Conservation (phyloP, 352 stramenopile species). For the Globisporangium polare region DNA sequence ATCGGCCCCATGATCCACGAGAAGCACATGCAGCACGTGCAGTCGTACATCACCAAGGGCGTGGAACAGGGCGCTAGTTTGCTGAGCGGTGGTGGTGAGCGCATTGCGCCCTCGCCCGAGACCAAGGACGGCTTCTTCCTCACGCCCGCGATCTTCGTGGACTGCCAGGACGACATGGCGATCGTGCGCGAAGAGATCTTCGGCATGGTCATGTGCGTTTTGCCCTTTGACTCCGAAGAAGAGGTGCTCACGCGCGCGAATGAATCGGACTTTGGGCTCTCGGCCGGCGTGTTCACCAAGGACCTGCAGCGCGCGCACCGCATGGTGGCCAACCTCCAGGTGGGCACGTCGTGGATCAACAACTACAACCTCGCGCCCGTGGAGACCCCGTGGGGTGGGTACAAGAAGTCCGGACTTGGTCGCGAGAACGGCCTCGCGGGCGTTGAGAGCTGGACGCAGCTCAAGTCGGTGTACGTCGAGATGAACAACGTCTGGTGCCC, state of each 20-base stretch:
- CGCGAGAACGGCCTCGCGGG: constrained; percentile 89
- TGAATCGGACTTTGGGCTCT: constrained; percentile 74
- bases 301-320: constrained; percentile 76
- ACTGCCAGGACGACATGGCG: constrained; percentile 85
- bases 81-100: constrained; percentile 47
- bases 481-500: constrained; percentile 75
- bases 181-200: constrained; percentile 86
- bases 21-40: constrained; percentile 75
- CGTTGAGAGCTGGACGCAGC: constrained; percentile 87
- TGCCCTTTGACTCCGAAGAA: constrained; percentile 73
- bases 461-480: constrained; percentile 88
- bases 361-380: constrained; percentile 88
- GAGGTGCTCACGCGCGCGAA: constrained; percentile 81
- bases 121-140: constrained; percentile 85
- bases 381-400: constrained; percentile 88
- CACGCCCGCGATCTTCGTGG: constrained; percentile 87
- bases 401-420: constrained; percentile 90
- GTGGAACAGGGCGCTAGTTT: constrained; percentile 58
- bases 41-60: constrained; percentile 61
- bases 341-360: constrained; percentile 87
- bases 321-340: constrained; percentile 62
- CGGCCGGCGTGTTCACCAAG: constrained; percentile 83
- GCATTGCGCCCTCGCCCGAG: constrained; percentile 36
- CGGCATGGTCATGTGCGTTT: constrained; percentile 76
- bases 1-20: constrained; percentile 88